A percentile compares a stretch with the other conserved stretches of the same genome.
phyloP scores from a whole-genome alignment of 2,329 filamentous ascomycete species.

The Scedosporium boydii region DNA sequence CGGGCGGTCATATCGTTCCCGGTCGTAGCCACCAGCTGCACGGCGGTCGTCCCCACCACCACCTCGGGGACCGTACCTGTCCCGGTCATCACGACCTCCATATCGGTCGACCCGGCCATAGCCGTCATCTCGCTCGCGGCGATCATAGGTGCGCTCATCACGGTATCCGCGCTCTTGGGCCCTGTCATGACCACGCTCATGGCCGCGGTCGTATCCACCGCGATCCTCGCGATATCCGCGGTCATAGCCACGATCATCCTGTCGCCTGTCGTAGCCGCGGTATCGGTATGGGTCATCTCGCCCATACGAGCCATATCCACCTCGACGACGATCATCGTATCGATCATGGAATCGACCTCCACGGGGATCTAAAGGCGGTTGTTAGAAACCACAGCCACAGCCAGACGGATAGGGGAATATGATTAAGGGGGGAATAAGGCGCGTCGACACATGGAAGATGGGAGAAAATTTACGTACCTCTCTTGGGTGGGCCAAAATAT shows the following conservation, averaged over 20 bases:
- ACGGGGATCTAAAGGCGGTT: slow-evolving; percentile 23
- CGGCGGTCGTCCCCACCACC: slow-evolving; percentile 17
- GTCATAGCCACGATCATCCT: slow-evolving; percentile 37
- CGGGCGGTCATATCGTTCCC: slow-evolving; percentile 38
- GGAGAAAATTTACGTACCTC: slow-evolving; percentile 57
- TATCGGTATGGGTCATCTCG: slow-evolving; percentile 51
- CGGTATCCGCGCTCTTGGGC: slow-evolving; percentile 26
- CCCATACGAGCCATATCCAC: slow-evolving; percentile 44
- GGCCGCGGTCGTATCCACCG: slow-evolving; percentile 46
- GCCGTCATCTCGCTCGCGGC: slow-evolving; percentile 23
- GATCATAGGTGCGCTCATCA: slow-evolving; percentile 31
- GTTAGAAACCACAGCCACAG: slow-evolving; percentile 9
- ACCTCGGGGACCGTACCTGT: slow-evolving; percentile 28
- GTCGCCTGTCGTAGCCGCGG: slow-evolving; percentile 39
- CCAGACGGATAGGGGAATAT: not conserved
- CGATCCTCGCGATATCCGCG: slow-evolving; percentile 20
- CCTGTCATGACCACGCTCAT: slow-evolving; percentile 35
- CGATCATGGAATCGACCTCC: slow-evolving; percentile 40
- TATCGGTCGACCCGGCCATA: slow-evolving; percentile 22
- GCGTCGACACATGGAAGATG: not conserved
- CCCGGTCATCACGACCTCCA: slow-evolving; percentile 31
- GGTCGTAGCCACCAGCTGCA: slow-evolving; percentile 33
- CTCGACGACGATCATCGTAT: slow-evolving; percentile 56
- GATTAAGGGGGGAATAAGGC: not conserved
- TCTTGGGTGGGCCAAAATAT: slow-evolving; percentile 97